These are phyloP conservation scores for Boeremia lycopersici DNA, from an alignment of 2,329 filamentous ascomycete species.

Conservation along the genomic window DNA sequence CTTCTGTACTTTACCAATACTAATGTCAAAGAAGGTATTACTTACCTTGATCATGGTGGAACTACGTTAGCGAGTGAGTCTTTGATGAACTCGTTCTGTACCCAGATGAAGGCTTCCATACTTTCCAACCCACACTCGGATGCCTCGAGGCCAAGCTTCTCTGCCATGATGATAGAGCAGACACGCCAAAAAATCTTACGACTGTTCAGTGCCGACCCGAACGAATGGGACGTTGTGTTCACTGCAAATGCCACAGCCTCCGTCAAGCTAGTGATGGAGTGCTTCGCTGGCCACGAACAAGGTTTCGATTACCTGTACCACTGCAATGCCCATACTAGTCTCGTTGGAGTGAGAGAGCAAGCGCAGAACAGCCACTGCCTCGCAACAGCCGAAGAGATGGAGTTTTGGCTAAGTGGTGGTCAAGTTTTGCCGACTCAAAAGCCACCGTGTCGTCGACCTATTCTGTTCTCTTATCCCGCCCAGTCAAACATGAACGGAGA, in stretches of 20 bases:
- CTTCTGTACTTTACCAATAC: background rate
- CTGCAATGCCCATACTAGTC: constrained; percentile 80
- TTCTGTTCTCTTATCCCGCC: constrained; percentile 78
- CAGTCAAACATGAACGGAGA: constrained; percentile 92
- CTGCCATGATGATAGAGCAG: constrained; percentile 62
- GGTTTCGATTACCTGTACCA: constrained; percentile 87
- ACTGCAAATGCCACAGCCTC: constrained; percentile 92
- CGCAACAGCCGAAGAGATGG: constrained; percentile 64
- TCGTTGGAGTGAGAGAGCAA: constrained; percentile 78
- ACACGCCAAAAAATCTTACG: constrained; percentile 55
- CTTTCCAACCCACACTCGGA: constrained; percentile 73
- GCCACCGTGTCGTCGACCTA: constrained; percentile 15
- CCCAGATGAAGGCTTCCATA: constrained; percentile 62
- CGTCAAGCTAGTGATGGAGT: constrained; percentile 83
- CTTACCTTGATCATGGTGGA: constrained; percentile 64
- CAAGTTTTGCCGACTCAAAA: constrained; percentile 9
- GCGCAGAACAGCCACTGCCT: constrained; percentile 70
- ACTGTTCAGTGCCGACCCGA: constrained; percentile 81
- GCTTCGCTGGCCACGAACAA: constrained; percentile 64
- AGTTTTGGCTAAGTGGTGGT: constrained; percentile 63
- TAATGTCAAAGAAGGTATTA: constrained; percentile 26
- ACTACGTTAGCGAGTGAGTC: constrained; percentile 57
- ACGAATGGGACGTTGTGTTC: constrained; percentile 85
- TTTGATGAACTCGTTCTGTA: constrained; percentile 61
- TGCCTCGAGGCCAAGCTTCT: constrained; percentile 62